Conservation (phyloP, 192 early-diverging fungal genomes). For the Piromyces finnis region DNA sequence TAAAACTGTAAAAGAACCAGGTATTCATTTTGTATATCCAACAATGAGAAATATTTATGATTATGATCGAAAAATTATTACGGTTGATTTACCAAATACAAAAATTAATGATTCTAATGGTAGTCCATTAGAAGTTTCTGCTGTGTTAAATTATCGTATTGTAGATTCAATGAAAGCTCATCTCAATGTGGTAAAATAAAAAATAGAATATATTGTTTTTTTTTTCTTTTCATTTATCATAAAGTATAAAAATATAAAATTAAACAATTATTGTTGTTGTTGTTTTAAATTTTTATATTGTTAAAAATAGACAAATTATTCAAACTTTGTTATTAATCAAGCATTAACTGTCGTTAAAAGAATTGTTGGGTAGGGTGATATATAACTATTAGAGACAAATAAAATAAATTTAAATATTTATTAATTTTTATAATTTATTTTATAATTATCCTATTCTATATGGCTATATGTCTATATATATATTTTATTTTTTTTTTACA, state of each 20-base stretch:
- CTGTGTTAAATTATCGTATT: not conserved
- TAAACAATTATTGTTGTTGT: too few species aligned
- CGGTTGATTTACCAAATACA: not conserved
- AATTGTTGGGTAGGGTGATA: not conserved
- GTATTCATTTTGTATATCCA: not conserved
- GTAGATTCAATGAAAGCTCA: not conserved
- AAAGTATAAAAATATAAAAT: too few species aligned
- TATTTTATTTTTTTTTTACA: too few species aligned
- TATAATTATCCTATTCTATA: too few species aligned
- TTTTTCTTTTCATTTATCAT: too few species aligned
- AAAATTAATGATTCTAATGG: not conserved
- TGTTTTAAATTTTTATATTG: too few species aligned
- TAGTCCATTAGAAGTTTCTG: not conserved
- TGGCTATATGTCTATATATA: too few species aligned
- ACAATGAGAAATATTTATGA: not conserved
- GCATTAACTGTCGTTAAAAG: not conserved
- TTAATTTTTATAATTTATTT: too few species aligned
- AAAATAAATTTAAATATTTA: too few species aligned
- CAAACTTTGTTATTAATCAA: not conserved
- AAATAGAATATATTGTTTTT: too few species aligned
- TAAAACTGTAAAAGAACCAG: not conserved
- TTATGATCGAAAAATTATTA: not conserved
- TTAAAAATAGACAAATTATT: not conserved
- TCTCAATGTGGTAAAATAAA: not conserved
- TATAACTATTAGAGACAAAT: too few species aligned